phyloP scores from a whole-genome alignment of 306 rosid species.

The Pachyrhizus erosus region DNA sequence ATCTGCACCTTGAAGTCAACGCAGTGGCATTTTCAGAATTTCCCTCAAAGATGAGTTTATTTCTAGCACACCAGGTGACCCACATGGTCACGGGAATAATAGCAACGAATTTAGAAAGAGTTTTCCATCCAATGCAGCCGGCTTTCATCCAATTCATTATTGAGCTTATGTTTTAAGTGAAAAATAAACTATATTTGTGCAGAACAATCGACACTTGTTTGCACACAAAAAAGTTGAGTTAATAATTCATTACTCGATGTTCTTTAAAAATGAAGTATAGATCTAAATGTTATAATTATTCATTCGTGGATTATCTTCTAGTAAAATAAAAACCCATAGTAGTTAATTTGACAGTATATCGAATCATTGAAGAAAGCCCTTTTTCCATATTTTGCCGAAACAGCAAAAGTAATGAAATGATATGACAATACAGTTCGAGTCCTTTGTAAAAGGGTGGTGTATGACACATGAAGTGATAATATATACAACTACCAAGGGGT shows the following conservation, averaged over 20 bases:
- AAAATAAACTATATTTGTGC: background rate
- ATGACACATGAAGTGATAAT: slow-evolving; percentile 27
- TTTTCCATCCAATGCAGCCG: background rate
- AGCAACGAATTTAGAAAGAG: background rate
- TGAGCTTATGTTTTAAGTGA: background rate
- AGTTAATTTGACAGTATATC: background rate
- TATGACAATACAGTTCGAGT: slow-evolving; percentile 18
- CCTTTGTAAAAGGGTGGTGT: slow-evolving; percentile 21
- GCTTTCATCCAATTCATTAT: background rate
- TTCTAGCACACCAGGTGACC: background rate
- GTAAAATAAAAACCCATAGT: background rate
- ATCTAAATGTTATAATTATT: background rate
- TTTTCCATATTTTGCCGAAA: slow-evolving; percentile 23
- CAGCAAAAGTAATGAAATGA: slow-evolving; percentile 20
- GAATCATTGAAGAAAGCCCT: slow-evolving; percentile 3
- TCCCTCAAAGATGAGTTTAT: background rate
- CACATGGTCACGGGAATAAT: background rate
- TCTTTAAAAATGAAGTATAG: background rate
- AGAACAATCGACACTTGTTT: background rate
- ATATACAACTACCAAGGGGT: slow-evolving; percentile 41
- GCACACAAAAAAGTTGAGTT: background rate
- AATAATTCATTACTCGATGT: background rate
- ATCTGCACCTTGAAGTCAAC: no score
- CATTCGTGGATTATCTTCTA: background rate
- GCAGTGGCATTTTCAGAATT: background rate